Percentiles rank a stretch among this genome's conserved stretches.
Evolutionary conservation across 371 early-diverging fungal genomes (phyloP).

Genomic region (Saksenaea vasiformis): DNA sequence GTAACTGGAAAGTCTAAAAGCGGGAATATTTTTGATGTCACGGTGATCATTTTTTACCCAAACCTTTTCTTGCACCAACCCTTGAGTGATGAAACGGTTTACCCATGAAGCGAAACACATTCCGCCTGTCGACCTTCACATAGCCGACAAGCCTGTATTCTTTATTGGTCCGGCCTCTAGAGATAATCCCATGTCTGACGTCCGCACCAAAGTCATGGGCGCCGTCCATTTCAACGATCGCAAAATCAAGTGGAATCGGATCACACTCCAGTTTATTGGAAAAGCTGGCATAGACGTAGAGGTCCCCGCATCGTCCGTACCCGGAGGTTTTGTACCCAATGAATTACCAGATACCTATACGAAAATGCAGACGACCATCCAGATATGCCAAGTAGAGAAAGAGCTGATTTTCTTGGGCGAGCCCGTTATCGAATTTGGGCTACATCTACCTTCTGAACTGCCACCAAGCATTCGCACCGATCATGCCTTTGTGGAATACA

Average conservation of each 20-base stretch:
- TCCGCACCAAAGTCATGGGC: conserved; percentile 43
- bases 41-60: neutral
- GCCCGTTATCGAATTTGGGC: conserved; percentile 41
- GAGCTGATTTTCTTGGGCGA: conserved; percentile 50
- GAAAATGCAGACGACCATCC: conserved; percentile 26
- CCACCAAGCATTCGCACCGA: conserved; percentile 35
- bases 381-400: conserved; percentile 47
- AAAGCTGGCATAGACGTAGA: conserved; percentile 40
- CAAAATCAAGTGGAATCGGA: conserved; percentile 51
- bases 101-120: conserved; percentile 5
- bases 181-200: conserved; percentile 47
- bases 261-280: conserved; percentile 44
- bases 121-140: conserved; percentile 24
- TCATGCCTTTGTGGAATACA: conserved; percentile 47
- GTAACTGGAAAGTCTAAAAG: no score
- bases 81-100: conserved; percentile 1
- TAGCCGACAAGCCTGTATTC: conserved; percentile 37
- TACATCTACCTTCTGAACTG: conserved; percentile 45
- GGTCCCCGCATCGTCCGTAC: conserved; percentile 17
- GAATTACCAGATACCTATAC: conserved; percentile 9
- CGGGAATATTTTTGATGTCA: no score
- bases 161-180: conserved; percentile 46
- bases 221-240: conserved; percentile 39
- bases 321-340: neutral
- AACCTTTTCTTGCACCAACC: neutral